Base-by-base conservation (phyloP, 2,329 filamentous ascomycete genomes). In the Aureobasidium sp. region DNA sequence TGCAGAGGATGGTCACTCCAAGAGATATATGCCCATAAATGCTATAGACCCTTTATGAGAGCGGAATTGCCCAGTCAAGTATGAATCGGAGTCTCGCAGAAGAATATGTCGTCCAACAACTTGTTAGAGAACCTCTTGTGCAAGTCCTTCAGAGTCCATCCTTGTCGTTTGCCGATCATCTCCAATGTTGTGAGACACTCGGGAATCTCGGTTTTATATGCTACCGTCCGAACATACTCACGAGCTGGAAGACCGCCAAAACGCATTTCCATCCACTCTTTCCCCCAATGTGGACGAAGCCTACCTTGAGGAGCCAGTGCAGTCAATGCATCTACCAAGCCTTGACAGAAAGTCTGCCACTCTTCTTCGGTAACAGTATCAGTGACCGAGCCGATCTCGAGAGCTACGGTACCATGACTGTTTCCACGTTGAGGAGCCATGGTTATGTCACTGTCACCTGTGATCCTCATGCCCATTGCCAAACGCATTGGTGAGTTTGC, bases 341-440 rank as follows among this genome's bases (percentile, higher is more conserved):
- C 67, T 66, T 79, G 77, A 8, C 70, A 70, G 63, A 77, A 79
- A 0, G 65, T 67, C 5, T 66, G 45, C 77, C 78, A 80, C 53
- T 75, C 68, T 1, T 70, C 68, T 22, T 62, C 53, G 14, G 33
- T 52, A 7, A 71, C 72, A 8, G 72, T 72, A 44, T 74, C 73
- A 9, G 74, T 73, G 15, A 78, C 67, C 1, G 75, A 77, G 31
- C 52, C 52, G 15, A 62, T 37, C 65, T 79, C 77, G 62, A 79
- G 78, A 49, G 72, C 73, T 7, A 72, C 73, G 1, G 76, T 79
- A 5, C 77, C 77, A 39, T 75, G 70, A 11, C 47, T 65, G 61
- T 79, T 77, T 3, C 75, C 75, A 1, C 69, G 68, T 64, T 78
- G 77, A 1, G 78, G 76, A 12, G 78, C 78, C 73, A 80, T 73